Percentiles rank a stretch among this genome's conserved stretches.
These are phyloP conservation scores for Phialocephala subalpina DNA, from an alignment of 2,329 filamentous ascomycete species.

Conservation along the genomic window DNA sequence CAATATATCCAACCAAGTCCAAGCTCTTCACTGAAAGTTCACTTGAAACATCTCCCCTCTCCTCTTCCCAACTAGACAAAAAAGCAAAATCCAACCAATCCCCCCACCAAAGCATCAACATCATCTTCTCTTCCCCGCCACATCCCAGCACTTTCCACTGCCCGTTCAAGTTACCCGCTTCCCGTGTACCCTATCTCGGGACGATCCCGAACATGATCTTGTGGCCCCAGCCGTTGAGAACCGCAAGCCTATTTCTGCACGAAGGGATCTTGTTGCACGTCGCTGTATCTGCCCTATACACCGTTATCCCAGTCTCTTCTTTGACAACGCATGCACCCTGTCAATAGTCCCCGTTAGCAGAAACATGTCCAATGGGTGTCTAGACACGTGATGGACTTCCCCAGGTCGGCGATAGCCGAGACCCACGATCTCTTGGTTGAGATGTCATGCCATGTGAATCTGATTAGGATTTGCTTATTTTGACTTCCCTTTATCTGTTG, in stretches of 20 bases:
- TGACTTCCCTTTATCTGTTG: neutral
- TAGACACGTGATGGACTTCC: neutral
- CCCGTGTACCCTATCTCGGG: no score
- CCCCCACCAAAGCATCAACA: neutral
- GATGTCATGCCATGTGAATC: neutral
- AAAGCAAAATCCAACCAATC: neutral
- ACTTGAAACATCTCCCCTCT: neutral
- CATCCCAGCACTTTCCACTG: neutral
- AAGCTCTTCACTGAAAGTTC: neutral
- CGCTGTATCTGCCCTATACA: neutral
- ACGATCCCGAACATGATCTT: no score
- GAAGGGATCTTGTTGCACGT: neutral
- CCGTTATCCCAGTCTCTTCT: neutral
- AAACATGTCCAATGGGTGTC: neutral
- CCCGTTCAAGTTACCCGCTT: no score
- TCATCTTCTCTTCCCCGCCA: neutral
- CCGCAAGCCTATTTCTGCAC: neutral
- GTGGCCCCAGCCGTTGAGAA: neutral
- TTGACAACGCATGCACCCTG: neutral
- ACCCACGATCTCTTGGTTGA: neutral
- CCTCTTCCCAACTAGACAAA: neutral
- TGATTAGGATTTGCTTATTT: neutral
- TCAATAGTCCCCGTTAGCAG: neutral
- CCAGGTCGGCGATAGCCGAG: neutral
- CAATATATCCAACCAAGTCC: neutral